Percentiles rank a stretch among this genome's conserved stretches.
phyloP scores from a whole-genome alignment of 129 eudicot genomes.

The Escallonia herrerae region DNA sequence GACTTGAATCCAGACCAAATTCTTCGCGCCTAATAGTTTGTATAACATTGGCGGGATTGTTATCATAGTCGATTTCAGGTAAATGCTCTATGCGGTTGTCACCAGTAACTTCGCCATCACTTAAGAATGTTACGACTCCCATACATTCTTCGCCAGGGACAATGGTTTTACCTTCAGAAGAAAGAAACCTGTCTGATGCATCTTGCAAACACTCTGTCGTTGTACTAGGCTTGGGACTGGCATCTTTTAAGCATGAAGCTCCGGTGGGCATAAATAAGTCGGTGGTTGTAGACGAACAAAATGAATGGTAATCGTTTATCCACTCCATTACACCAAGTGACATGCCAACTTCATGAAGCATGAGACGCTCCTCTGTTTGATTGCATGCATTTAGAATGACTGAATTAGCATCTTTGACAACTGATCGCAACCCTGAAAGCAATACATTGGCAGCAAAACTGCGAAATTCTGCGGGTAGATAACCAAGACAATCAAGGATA shows the following conservation, averaged over 20 bases:
- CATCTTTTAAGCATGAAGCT: slow-evolving; percentile 17
- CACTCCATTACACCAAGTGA: slow-evolving; percentile 72
- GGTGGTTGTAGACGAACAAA: slow-evolving; percentile 17
- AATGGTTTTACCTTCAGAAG: slow-evolving; percentile 14
- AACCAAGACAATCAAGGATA: slow-evolving; percentile 57
- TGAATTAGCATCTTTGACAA: slow-evolving; percentile 45
- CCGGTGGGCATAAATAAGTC: slow-evolving; percentile 15
- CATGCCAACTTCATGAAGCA: slow-evolving; percentile 75
- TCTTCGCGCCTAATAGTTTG: slow-evolving; percentile 78
- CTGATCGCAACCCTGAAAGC: slow-evolving; percentile 46
- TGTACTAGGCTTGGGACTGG: slow-evolving; percentile 2
- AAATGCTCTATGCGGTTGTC: slow-evolving; percentile 16
- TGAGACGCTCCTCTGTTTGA: slow-evolving; percentile 42
- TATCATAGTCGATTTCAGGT: slow-evolving; percentile 16
- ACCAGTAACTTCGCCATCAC: slow-evolving; percentile 5
- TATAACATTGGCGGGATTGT: slow-evolving; percentile 37
- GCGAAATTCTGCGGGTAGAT: slow-evolving; percentile 61
- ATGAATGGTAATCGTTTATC: slow-evolving; percentile 46
- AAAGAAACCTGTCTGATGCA: background rate
- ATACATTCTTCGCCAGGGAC: slow-evolving; percentile 15
- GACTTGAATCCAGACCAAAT: slow-evolving; percentile 65
- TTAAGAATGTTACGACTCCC: slow-evolving; percentile 9
- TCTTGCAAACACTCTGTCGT: background rate
- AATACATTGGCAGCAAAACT: slow-evolving; percentile 62
- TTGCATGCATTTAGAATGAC: slow-evolving; percentile 57